These are phyloP conservation scores for Anisodus acutangulus DNA, from an alignment of 257 asterid species.

Conservation along the genomic window DNA sequence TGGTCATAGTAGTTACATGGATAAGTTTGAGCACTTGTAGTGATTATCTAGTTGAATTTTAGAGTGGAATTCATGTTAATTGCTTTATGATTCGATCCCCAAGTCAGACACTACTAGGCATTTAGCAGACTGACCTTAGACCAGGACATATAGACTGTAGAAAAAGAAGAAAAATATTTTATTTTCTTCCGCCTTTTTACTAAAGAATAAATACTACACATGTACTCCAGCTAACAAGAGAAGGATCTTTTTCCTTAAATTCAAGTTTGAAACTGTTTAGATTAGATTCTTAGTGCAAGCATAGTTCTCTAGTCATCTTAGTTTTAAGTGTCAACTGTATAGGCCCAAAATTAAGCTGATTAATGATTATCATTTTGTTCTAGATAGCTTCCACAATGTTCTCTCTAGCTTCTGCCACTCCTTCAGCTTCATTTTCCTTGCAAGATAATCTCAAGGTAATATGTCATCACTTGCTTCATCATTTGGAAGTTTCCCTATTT, in stretches of 20 bases:
- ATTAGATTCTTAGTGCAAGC: not conserved
- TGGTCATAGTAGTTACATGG: not conserved
- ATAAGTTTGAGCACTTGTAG: not conserved
- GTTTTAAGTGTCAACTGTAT: not conserved
- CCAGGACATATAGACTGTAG: not conserved
- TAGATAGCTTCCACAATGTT: conserved; percentile 59
- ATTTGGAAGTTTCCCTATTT: not conserved
- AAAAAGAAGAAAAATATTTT: not conserved
- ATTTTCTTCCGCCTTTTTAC: not conserved
- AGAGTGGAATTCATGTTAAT: not conserved
- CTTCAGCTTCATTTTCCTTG: conserved; percentile 41
- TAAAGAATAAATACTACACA: not conserved
- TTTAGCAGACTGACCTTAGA: not conserved
- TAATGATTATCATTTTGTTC: conserved; percentile 20
- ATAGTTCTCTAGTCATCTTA: not conserved
- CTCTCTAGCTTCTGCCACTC: conserved; percentile 49
- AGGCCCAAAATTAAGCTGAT: not conserved
- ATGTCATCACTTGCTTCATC: not conserved
- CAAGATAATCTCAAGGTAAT: conserved; percentile 52
- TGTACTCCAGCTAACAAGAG: not conserved
- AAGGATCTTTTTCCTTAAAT: not conserved
- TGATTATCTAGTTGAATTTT: not conserved
- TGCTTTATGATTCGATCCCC: not conserved
- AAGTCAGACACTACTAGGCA: not conserved
- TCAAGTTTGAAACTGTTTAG: not conserved